Base-by-base conservation (phyloP, 2,329 filamentous ascomycete species). In the Phialophora chinensis region DNA sequence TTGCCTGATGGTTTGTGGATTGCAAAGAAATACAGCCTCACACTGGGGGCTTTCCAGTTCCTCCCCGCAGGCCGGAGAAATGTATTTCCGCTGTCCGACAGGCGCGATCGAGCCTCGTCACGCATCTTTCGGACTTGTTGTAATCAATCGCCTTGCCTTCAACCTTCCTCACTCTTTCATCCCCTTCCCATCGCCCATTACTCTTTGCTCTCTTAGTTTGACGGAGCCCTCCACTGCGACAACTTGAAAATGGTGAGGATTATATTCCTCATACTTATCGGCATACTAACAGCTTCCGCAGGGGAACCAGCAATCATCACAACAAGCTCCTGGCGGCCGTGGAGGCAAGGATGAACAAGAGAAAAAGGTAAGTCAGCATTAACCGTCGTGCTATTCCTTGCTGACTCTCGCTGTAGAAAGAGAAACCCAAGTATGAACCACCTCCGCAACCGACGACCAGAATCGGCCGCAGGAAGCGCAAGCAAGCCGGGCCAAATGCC, bases 341-440 rank as follows among this genome's bases (percentile, higher is more conserved):
- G 92, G 94, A 77, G 90, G 90, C 72, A 90, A 90, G 71, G 90
- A 94, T 74, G 90, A 91, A 17, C 93, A 93, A 83, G 93, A 96
- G 76, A 97, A 98, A 87, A 98, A 98, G 59, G 59, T 61, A 53
- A 5, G 2, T 25, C 33, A 27, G 31, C 23, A 3, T 31, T 8
- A 3, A 23, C 23, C 88, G 94, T 91, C 63, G 79, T 52, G 33
- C 29, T 29, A 44, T 7, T 14, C 14, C 63, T 33, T 50, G 47
- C 67, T 73, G 60, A 74, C 52, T 49, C 20, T 49, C 38, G n/a
- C 59, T 68, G 74, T 76, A 97, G 94, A 98, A 99, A 87, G 94
- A 99, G 71, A 99, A 99, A 90, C 95, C 95, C 78, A 98, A 97
- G 91, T 99, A 99, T 85, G 95, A 99, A 82, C 95, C 95, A 72